Evolutionary conservation across 1,139 yeast genomes (phyloP), one percentile per base, ranked within the genome.

Genomic region (Saccharomyces hybrid): DNA sequence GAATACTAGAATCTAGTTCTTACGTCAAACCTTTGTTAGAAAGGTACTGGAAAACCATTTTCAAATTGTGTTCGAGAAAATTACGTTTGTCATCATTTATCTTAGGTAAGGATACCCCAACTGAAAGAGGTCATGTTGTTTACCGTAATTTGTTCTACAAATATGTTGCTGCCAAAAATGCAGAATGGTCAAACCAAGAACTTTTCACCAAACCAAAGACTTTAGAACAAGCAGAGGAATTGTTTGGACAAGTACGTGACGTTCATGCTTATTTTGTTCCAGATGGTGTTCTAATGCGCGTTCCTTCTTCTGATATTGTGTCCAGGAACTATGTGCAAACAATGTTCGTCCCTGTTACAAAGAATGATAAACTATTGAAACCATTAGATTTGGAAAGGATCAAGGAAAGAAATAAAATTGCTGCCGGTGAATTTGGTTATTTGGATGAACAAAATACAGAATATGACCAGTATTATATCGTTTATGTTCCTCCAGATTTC

Each of bases 401-500:
- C 9, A 75, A 73, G 16, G 72, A 68, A 47, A 70, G 70, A 50
- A 63, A 63, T 28, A 59, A 59, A 48, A 60, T 61, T 11, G 66
- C 61, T 50, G 66, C 68, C 8, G 80, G 76, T 30, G 74, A 79
- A 48, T 79, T 79, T 53, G 83, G 81, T 54, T 84, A 81, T 48
- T 81, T 82, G 52, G 82, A 78, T 47, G 77, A 73, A 47, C 82
- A 78, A 55, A 63, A 65, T 25, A 68, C 75, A 50, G 74, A 75
- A 53, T 81, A 83, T 49, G 81, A 82, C 56, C 76, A 81, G 1
- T 88, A 91, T 67, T 76, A 81, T 1, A 80, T 91, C 32, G 97
- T 91, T 1, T 93, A 91, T 70, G 77, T 90, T 53, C 99, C 99
- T 2, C 96, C 96, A 1, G 63, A 78, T 56, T 88, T 93, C 69